phyloP scores from a whole-genome alignment of 108 stramenopile species.

The Seminavis robusta region DNA sequence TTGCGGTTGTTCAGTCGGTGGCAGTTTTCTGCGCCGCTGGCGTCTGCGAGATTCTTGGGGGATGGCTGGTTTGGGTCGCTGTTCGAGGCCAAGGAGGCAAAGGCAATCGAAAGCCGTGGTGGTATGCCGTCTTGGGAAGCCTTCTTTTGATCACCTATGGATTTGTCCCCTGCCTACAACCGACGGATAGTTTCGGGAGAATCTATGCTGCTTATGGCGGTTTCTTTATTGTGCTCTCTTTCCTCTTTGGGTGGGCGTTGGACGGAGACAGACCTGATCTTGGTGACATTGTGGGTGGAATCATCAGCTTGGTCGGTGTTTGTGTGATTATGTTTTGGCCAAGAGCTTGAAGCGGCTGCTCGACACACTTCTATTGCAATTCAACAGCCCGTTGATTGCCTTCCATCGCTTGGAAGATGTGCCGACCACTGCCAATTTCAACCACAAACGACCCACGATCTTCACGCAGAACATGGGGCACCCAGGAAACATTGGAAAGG shows the following conservation, averaged over 20 bases:
- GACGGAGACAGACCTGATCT: constrained; percentile 70
- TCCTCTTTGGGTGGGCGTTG: constrained; percentile 70
- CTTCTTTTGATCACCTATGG: constrained; percentile 62
- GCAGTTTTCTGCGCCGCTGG: constrained; percentile 61
- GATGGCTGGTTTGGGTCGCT: constrained; percentile 75
- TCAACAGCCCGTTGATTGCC: no score
- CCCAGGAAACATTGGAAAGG: no score
- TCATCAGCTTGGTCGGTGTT: constrained; percentile 59
- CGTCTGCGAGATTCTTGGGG: constrained; percentile 69
- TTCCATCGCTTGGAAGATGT: no score
- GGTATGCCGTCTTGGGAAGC: constrained; percentile 67
- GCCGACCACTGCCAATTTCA: no score
- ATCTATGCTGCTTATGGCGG: constrained; percentile 86
- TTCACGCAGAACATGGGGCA: no score
- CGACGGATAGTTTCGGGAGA: constrained; percentile 71
- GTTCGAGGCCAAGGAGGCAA: constrained; percentile 16
- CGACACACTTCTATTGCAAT: no score
- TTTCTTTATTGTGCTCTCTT: constrained; percentile 74
- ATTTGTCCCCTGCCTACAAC: constrained; percentile 72
- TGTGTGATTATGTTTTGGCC: constrained; percentile 73
- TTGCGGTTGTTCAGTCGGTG: constrained; percentile 48
- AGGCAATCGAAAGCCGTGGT: constrained; percentile 53
- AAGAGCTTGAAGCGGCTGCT: no score
- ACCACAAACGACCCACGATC: no score
- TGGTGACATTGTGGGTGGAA: constrained; percentile 65